Evolutionary conservation across 805 yeast species (phyloP).

Genomic region (Pichia deserticola): DNA sequence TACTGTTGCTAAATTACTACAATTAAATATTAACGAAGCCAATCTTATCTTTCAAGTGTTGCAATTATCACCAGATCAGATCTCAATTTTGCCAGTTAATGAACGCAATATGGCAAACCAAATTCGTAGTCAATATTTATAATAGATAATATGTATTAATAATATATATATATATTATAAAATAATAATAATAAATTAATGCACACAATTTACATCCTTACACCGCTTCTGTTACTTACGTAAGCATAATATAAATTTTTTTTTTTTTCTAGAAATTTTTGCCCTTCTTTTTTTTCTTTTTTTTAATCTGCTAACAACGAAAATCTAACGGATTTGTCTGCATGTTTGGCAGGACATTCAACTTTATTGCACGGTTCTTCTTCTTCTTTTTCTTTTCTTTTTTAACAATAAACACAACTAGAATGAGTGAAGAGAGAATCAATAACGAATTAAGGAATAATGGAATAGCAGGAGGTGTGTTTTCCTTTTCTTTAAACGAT

Average conservation of each 20-base stretch:
- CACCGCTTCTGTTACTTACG: background rate
- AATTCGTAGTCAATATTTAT: slow-evolving; percentile 47
- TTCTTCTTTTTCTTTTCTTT: too few species aligned
- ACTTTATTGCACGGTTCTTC: too few species aligned
- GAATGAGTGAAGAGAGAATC: background rate
- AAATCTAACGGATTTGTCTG: too few species aligned
- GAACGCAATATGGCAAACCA: slow-evolving; percentile 49
- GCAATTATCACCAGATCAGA: slow-evolving; percentile 42
- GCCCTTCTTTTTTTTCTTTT: too few species aligned
- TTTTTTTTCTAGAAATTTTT: too few species aligned
- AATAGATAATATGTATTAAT: background rate
- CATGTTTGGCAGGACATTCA: too few species aligned
- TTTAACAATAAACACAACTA: background rate
- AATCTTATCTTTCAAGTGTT: slow-evolving; percentile 47
- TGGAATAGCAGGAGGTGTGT: slow-evolving; percentile 1
- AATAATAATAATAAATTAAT: background rate
- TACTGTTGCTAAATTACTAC: slow-evolving; percentile 43
- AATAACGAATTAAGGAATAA: background rate
- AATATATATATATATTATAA: background rate
- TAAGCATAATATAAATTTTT: too few species aligned
- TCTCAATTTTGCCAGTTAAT: slow-evolving; percentile 41
- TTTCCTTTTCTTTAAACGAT: slow-evolving; percentile 1
- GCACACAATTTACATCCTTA: background rate
- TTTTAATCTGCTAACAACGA: too few species aligned
- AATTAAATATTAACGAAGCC: slow-evolving; percentile 52